Conservation (phyloP, 495 filamentous ascomycete species). For the Bryoglossum gracile region DNA sequence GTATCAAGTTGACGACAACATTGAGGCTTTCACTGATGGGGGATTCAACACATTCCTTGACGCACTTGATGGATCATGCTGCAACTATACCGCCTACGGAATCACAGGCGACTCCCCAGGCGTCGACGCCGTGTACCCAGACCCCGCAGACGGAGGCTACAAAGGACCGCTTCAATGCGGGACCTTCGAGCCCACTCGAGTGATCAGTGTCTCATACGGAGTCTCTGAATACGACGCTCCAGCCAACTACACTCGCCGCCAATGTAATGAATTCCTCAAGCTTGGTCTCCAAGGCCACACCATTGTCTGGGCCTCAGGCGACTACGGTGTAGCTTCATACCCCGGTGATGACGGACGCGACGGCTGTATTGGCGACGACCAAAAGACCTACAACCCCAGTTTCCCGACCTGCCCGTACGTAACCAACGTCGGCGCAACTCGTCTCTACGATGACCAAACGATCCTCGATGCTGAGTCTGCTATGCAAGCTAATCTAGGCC, state of each 20-base stretch:
- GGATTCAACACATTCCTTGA: constrained; percentile 19
- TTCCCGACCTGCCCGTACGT: constrained; percentile 43
- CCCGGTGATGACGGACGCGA: constrained; percentile 28
- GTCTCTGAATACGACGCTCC: constrained; percentile 17
- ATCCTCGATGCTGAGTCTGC: constrained; percentile 32
- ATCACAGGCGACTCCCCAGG: constrained; percentile 14
- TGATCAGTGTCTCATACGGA: constrained; percentile 21
- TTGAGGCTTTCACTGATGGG: constrained; percentile 10
- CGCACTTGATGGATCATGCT: constrained; percentile 18
- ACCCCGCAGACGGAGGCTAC: constrained; percentile 13
- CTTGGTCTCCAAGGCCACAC: constrained; percentile 39
- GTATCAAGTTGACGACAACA: constrained; percentile 17
- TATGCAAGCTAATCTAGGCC: constrained; percentile 19
- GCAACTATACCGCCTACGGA: constrained; percentile 14
- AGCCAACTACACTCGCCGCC: constrained; percentile 10
- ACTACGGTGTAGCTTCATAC: constrained; percentile 32
- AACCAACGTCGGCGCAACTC: constrained; percentile 40
- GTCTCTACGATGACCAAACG: constrained; percentile 27
- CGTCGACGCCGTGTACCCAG: constrained; percentile 16
- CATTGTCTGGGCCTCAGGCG: constrained; percentile 36
- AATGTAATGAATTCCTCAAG: constrained; percentile 29
- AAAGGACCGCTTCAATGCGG: constrained; percentile 24
- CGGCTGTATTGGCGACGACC: constrained; percentile 18
- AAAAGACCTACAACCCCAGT: constrained; percentile 31
- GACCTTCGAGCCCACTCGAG: constrained; percentile 12